Conservation (phyloP, 257 asterid genomes). For the Solanum sejunctum region DNA sequence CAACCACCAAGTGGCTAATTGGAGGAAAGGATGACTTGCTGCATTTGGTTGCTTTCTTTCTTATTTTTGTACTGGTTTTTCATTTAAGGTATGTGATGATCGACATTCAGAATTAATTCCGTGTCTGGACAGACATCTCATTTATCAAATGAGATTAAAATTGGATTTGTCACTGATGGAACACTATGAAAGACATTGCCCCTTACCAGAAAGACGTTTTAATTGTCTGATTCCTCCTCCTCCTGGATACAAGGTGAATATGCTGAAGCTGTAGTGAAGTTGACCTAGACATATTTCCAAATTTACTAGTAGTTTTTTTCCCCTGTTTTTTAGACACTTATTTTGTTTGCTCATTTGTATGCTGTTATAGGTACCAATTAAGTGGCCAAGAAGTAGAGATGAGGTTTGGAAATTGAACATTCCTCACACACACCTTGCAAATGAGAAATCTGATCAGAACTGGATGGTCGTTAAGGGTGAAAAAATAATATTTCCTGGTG, state of each 20-base stretch:
- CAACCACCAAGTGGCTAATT: background rate
- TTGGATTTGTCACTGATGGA: constrained; percentile 94
- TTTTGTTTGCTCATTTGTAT: background rate
- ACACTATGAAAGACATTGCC: constrained; percentile 98
- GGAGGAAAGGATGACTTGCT: background rate
- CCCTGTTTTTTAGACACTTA: background rate
- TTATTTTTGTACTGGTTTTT: constrained; percentile 2
- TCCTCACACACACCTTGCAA: constrained; percentile 93
- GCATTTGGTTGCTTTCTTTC: background rate
- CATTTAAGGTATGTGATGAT: constrained; percentile 77
- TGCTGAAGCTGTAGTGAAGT: background rate
- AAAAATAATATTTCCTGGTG: constrained; percentile 75
- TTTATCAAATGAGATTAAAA: constrained; percentile 80
- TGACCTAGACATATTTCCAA: background rate
- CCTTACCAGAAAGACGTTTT: constrained; percentile 73
- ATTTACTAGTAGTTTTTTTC: background rate
- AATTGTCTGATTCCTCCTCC: constrained; percentile 97
- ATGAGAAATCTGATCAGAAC: constrained; percentile 92
- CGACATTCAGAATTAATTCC: constrained; percentile 96
- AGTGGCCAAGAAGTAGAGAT: constrained; percentile 95
- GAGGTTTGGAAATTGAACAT: constrained; percentile 91
- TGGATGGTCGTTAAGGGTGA: constrained; percentile 97
- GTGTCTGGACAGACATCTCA: constrained; percentile 89
- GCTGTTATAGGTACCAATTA: constrained; percentile 53
- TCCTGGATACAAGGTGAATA: constrained; percentile 73